Evolutionary conservation across 805 yeast species (phyloP).

Genomic region (Candida odintsovae): DNA sequence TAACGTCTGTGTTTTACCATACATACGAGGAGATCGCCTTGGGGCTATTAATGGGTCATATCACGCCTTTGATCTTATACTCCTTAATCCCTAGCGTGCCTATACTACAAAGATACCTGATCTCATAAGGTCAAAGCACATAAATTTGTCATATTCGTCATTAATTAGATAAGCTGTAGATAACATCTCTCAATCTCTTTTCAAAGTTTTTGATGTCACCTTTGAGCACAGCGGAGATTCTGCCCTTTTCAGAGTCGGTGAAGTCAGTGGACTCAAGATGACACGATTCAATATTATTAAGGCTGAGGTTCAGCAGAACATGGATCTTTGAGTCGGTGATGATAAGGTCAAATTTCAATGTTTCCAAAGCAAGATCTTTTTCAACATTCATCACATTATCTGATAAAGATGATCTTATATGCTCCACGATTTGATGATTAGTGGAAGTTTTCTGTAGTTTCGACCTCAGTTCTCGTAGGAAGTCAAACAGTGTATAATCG

Average conservation of each 20-base stretch:
- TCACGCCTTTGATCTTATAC: slow-evolving; percentile 44
- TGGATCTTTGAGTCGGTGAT: slow-evolving; percentile 7
- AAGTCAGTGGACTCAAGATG: slow-evolving; percentile 13
- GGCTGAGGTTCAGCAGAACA: slow-evolving; percentile 11
- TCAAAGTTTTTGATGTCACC: slow-evolving; percentile 13
- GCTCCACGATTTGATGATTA: slow-evolving; percentile 20
- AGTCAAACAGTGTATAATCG: slow-evolving; percentile 9
- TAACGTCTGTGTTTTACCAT: slow-evolving; percentile 84
- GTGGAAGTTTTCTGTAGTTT: slow-evolving; percentile 11
- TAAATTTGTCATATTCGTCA: neutral
- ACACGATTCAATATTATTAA: slow-evolving; percentile 13
- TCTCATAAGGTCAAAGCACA: neutral
- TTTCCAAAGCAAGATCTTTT: slow-evolving; percentile 17
- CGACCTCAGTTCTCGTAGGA: slow-evolving; percentile 10
- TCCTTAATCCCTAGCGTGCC: slow-evolving; percentile 7
- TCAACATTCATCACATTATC: slow-evolving; percentile 11
- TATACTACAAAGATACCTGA: neutral
- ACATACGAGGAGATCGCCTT: slow-evolving; percentile 65
- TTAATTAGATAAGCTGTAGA: slow-evolving; percentile 10
- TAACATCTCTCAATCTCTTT: slow-evolving; percentile 13
- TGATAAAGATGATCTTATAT: slow-evolving; percentile 2
- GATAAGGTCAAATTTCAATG: slow-evolving; percentile 12
- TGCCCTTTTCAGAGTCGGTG: slow-evolving; percentile 16
- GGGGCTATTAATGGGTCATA: slow-evolving; percentile 62
- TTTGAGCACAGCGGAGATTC: slow-evolving; percentile 16